Percentiles rank a stretch among this genome's conserved stretches.
Conservation (phyloP, 495 filamentous ascomycete genomes). For the Recurvomyces mirabilis region DNA sequence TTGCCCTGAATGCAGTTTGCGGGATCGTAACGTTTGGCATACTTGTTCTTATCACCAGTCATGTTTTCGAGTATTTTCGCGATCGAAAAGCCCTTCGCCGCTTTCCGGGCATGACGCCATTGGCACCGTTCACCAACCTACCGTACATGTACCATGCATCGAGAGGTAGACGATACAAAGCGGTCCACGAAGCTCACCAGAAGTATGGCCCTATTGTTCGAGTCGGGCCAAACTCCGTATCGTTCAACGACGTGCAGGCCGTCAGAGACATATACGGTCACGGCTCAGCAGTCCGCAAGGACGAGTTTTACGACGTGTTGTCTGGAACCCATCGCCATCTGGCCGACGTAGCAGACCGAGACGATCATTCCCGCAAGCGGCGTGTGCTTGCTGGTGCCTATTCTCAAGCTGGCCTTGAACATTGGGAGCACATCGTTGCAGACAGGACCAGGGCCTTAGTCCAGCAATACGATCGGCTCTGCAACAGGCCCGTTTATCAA, state of each 20-base stretch:
- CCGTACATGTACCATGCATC: constrained; percentile 37
- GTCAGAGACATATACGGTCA: constrained; percentile 49
- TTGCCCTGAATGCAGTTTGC: too few species aligned
- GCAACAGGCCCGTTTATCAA: constrained; percentile 13
- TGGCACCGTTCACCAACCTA: constrained; percentile 38
- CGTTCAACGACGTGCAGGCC: constrained; percentile 36
- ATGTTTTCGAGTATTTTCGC: constrained; percentile 6
- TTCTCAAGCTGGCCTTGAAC: constrained; percentile 43
- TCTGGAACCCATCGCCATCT: constrained; percentile 37
- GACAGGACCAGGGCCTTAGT: constrained; percentile 37
- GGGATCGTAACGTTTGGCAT: too few species aligned
- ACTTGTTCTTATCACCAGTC: too few species aligned
- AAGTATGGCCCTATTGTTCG: constrained; percentile 39
- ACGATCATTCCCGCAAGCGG: constrained; percentile 41
- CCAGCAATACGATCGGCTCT: constrained; percentile 20
- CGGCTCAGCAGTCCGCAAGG: constrained; percentile 40
- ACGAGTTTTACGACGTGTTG: constrained; percentile 34
- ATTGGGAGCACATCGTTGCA: constrained; percentile 45
- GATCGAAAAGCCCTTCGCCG: constrained; percentile 30
- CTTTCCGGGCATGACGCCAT: constrained; percentile 36
- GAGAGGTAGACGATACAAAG: constrained; percentile 35
- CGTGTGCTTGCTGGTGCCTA: constrained; percentile 42
- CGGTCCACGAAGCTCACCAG: constrained; percentile 34
- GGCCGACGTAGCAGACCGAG: constrained; percentile 38
- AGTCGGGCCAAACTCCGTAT: constrained; percentile 42